Conservation (phyloP, 2,329 filamentous ascomycete genomes). For the Stachybotrys chlorohalonatus region DNA sequence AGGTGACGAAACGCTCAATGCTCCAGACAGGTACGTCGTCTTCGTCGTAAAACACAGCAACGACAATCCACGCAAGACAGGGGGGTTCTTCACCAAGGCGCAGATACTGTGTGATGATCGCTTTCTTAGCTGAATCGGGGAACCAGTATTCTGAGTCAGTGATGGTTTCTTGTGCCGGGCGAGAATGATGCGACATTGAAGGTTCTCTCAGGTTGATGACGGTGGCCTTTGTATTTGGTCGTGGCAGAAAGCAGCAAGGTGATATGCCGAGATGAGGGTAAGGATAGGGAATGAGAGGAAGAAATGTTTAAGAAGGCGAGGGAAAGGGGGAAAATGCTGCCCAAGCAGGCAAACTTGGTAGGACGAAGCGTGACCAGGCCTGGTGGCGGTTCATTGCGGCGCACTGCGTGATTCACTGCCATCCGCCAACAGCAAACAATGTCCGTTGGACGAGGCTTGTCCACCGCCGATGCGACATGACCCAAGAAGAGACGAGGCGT, state of each 20-base stretch:
- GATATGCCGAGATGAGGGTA: no score
- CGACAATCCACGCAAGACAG: slow-evolving; percentile 36
- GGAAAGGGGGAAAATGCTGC: background rate
- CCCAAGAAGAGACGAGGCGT: background rate
- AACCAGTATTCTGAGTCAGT: slow-evolving; percentile 20
- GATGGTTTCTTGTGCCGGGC: slow-evolving; percentile 12
- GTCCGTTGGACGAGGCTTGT: background rate
- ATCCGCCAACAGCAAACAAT: background rate
- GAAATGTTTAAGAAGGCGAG: no score
- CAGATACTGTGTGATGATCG: slow-evolving; percentile 34
- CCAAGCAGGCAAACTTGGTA: background rate
- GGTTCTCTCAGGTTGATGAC: background rate
- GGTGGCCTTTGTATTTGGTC: no score
- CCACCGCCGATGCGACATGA: background rate
- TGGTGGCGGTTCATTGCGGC: slow-evolving; percentile 7
- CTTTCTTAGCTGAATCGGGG: slow-evolving; percentile 34
- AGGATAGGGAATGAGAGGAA: no score
- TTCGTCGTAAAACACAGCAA: slow-evolving; percentile 37
- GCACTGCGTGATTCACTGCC: background rate
- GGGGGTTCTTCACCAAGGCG: slow-evolving; percentile 19
- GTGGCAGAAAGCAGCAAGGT: no score
- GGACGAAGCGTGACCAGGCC: background rate
- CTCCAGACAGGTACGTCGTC: slow-evolving; percentile 34
- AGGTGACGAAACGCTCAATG: slow-evolving; percentile 31
- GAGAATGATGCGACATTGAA: background rate